Evolutionary conservation across 805 yeast genomes (phyloP).

Genomic region (Starmerella sp.): DNA sequence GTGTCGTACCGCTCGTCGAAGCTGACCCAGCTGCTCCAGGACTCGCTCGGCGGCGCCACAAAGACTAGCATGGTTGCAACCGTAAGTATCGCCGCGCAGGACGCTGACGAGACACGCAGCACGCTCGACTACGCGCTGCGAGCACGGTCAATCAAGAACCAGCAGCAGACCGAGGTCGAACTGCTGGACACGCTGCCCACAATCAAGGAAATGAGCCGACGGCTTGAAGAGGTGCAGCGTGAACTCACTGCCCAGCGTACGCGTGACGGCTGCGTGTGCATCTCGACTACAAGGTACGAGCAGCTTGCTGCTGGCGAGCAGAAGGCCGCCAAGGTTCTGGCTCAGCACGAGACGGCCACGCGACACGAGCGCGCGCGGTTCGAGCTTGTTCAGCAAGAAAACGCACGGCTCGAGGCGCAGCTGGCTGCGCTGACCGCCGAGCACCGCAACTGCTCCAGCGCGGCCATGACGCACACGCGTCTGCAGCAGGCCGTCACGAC

Average conservation of each 20-base stretch:
- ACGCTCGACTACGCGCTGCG: constrained; percentile 81
- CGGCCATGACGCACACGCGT: not conserved
- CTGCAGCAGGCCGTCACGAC: not conserved
- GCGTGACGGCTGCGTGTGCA: constrained; percentile 59
- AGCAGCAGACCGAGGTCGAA: constrained; percentile 53
- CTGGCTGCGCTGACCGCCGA: not conserved
- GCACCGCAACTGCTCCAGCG: not conserved
- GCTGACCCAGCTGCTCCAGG: constrained; percentile 65
- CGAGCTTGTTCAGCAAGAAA: not conserved
- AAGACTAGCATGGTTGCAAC: constrained; percentile 82
- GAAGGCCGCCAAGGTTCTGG: constrained; percentile 6
- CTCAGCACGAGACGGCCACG: constrained; percentile 2
- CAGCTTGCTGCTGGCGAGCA: constrained; percentile 24
- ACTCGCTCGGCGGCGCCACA: constrained; percentile 78
- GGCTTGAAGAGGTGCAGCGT: constrained; percentile 45
- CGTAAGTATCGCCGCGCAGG: constrained; percentile 66
- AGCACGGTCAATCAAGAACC: constrained; percentile 69
- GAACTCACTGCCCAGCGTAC: constrained; percentile 54
- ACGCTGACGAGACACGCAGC: constrained; percentile 71
- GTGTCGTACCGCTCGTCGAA: constrained; percentile 83
- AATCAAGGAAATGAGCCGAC: constrained; percentile 42
- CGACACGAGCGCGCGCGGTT: constrained; percentile 1
- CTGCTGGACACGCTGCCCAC: constrained; percentile 45
- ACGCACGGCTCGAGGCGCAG: not conserved
- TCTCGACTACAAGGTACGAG: constrained; percentile 41